Evolutionary conservation across 495 filamentous ascomycete genomes (phyloP), one percentile per base, ranked within the genome.

Genomic region (Talaromyces nanjingensis): DNA sequence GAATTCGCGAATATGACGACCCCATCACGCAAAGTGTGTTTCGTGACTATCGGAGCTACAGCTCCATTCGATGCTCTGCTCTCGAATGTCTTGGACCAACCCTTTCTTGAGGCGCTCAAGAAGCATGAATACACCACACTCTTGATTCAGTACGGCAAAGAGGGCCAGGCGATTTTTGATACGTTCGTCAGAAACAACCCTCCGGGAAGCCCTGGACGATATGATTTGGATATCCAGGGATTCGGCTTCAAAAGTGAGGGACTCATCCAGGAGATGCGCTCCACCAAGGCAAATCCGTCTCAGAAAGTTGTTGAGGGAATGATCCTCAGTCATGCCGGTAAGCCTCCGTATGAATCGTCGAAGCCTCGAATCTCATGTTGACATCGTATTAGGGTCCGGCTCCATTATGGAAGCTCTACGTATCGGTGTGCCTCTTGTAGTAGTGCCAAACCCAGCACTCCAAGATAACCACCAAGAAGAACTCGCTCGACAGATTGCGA

Each of bases 391-490:
- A 96, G 92, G 93, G 63, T 91, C 92, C 24, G 94, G 94, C 14
- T 89, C 90, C n/a, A 90, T 98, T 25, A 79, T 97, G 1, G 91
- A 90, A 71, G 91, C 86, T 0, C 79, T 96, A 31, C 83, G 91
- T 33, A 68, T 83, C 18, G 79, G 81, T 18, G 78, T 89, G 0
- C 85, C 88, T 5, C 72, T 96, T 31, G 84, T 98, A 54, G 91
- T 96, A 3, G 93, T 98, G 24, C 91, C 92, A 7, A 98, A 98
- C 73, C 76, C 84, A 7, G 76, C 79, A 2, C 82, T 98, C 4
- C 86, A 96, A 69, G 91, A 92, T 67, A 96, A 97, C 67, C 94
- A 98, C 69, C 94, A 98, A 73, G 82, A 84, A 39, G 92, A 98
- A 71, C 80, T 98, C 9, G 92, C 93, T 1, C 77, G 84, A 54